Base-by-base conservation (phyloP, 805 yeast genomes). In the Suhomyces canberraensis region DNA sequence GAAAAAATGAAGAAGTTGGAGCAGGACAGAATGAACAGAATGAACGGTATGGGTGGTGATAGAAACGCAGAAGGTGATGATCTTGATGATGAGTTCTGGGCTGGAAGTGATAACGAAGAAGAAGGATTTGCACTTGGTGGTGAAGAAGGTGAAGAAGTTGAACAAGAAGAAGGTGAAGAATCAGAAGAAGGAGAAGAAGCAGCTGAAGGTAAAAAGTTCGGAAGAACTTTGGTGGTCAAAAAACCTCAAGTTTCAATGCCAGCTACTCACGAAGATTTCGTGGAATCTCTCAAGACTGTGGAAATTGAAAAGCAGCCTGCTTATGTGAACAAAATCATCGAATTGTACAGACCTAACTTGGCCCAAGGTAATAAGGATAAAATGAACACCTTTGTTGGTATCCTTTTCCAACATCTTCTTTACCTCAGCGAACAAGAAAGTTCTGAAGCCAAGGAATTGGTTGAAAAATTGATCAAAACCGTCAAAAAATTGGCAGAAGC, bases 311-410 rank as follows among this genome's bases (percentile, higher is more conserved):
- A 76, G 21, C 76, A 77, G 13, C 58, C 75, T 14, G 56, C 60
- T 2, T 60, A 72, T 18, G 68, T 86, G 18, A 73, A 75, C 34
- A 71, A 73, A 39, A 73, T 89, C 28, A 61, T 85, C 39, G 71
- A 71, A 35, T 54, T 67, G 0, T 79, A 81, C 58, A 87, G 84
- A 44, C 95, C 97, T 11, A 78, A 81, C 44, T 67, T 85, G 36
- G 88, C 85, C 3, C 75, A 70, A 37, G 97, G 95, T 3, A 89
- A 91, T 58, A 88, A 86, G 53, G 84, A 79, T 41, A 81, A 75
- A 50, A 61, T 85, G 46, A 84, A 81, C 16, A 53, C 47, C 3
- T 83, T 90, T 51, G 73, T 84, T 1, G 70, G 75, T 3, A 74
- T 85, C 8, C 47, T 89, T 11, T 67, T 85, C 42, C 76, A 80